Conservation (phyloP, 1,284 basidiomycete species). For the Athelia psychrophila region DNA sequence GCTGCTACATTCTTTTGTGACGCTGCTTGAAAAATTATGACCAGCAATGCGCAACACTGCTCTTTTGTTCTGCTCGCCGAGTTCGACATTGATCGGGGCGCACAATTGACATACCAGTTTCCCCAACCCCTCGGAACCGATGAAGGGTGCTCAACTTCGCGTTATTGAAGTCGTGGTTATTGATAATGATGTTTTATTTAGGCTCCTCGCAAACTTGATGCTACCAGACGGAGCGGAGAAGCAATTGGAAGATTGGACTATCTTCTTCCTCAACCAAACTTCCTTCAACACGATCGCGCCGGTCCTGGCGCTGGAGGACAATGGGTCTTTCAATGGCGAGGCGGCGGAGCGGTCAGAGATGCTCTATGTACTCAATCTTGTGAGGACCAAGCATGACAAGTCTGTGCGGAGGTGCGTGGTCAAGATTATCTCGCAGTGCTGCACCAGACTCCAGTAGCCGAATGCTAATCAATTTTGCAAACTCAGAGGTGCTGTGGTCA, state of each 20-base stretch:
- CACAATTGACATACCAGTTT: constrained; percentile 90
- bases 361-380: constrained; percentile 91
- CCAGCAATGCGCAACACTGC: constrained; percentile 62
- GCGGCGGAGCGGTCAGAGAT: constrained; percentile 53
- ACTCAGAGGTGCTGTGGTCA: constrained; percentile 87
- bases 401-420: constrained; percentile 71
- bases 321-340: constrained; percentile 33
- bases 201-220: constrained; percentile 96
- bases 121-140: constrained; percentile 90
- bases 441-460: no score
- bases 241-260: constrained; percentile 95
- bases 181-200: constrained; percentile 26
- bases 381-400: constrained; percentile 95
- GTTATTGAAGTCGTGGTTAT: not conserved
- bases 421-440: constrained; percentile 7
- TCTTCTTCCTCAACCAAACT: constrained; percentile 96
- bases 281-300: constrained; percentile 83
- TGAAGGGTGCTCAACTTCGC: constrained; percentile 62
- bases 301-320: constrained; percentile 70
- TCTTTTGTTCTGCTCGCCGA: constrained; percentile 93
- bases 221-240: constrained; percentile 96
- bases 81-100: constrained; percentile 92
- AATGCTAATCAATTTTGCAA: no score
- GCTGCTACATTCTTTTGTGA: no score
- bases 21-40: no score